Base-by-base conservation (phyloP, 495 filamentous ascomycete genomes). In the Aspergillus conjunctus region DNA sequence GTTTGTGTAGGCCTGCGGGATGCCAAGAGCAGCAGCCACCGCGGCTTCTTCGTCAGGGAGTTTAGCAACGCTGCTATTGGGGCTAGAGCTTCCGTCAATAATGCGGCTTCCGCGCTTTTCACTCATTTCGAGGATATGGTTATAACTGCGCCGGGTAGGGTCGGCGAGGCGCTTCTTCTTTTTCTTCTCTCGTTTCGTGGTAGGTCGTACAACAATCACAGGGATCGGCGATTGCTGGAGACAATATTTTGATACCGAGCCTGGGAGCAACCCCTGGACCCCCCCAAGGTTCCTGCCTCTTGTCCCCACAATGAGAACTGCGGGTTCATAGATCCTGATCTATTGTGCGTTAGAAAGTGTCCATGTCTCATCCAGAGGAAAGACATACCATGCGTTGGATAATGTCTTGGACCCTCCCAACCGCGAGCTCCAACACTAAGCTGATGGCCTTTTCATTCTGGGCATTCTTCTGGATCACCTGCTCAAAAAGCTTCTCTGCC, bases 241-340 rank as follows among this genome's bases (percentile, higher is more conserved):
- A 65, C 94, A 97, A 77, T 96, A 98, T 68, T 97, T 97, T 30
- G 92, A 96, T 56, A 98, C 92, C 0, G 92, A 96, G 63, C 91
- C 94, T 14, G 89, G 89, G 30, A 97, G 82, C n/a, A 98, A 82
- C 48, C 90, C 89, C 73, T 97, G 92, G 31, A 98, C 84, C 51
- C 94, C 92, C 41, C 90, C 90, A 7, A 97, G 80, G 51, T 87
- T 92, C 54, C 92, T 86, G 46, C 94, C 94, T 60, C 90, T 84
- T 3, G 94, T 98, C 34, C 94, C 94, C 21, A 98, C 94, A 31
- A 98, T 85, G n/a, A 98, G 85, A 75, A 97, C 91, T 7, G 90
- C 91, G 15, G 94, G 94, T 71, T 96, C 91, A 71, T 98, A 94
- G 51, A 97, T 89, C 63, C 89, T 87, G 67, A 98, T 96, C 93